Conservation (phyloP, 1,284 basidiomycete genomes). For the Phylloboletellus chloephorus region DNA sequence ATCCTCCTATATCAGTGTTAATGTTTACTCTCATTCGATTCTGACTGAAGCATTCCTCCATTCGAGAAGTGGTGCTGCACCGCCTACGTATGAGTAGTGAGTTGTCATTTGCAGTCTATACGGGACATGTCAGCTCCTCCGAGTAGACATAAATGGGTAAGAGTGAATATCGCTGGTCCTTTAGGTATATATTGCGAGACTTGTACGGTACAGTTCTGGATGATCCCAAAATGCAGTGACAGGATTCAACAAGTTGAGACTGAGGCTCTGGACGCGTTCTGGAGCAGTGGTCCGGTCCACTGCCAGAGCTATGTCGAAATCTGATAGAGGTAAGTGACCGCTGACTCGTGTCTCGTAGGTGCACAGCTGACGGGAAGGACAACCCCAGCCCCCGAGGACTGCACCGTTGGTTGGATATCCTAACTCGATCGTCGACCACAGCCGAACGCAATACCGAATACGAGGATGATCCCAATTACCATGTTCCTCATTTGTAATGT, state of each 20-base stretch:
- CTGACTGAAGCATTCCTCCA: constrained; percentile 11
- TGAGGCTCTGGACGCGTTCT: constrained; percentile 6
- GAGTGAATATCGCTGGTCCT: constrained; percentile 10
- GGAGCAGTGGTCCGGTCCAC: constrained; percentile 5
- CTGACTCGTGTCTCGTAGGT: not conserved
- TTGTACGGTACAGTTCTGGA: constrained; percentile 13
- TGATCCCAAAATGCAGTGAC: constrained; percentile 4
- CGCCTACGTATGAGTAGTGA: not conserved
- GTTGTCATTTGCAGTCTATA: not conserved
- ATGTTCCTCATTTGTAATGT: constrained; percentile 3
- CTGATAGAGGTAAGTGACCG: constrained; percentile 5
- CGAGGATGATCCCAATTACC: not conserved
- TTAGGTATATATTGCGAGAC: constrained; percentile 1
- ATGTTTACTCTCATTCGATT: constrained; percentile 4
- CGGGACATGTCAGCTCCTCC: constrained; percentile 2
- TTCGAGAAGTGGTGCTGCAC: constrained; percentile 7
- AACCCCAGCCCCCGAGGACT: constrained; percentile 2
- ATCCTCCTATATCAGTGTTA: too few relatives aligned
- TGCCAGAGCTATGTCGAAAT: constrained; percentile 15
- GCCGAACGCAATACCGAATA: not conserved
- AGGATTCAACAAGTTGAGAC: constrained; percentile 11
- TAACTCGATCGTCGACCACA: constrained; percentile 16
- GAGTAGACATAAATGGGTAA: constrained; percentile 12
- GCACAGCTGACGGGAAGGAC: constrained; percentile 8
- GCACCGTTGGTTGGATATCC: constrained; percentile 13